phyloP scores from a whole-genome alignment of 768 basidiomycete species.

The Kondoa subrosea region DNA sequence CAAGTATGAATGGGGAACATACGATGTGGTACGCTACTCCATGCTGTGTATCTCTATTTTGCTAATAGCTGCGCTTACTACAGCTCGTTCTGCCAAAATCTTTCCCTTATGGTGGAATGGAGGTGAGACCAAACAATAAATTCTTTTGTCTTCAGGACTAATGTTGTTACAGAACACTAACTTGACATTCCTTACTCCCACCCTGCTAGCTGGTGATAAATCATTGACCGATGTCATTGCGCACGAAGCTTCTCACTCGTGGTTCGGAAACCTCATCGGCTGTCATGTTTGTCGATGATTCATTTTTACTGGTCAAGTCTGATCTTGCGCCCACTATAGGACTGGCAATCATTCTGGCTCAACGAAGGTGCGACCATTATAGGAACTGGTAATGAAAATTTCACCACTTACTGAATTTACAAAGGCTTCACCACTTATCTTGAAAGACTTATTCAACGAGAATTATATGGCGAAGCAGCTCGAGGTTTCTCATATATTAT shows the following conservation, averaged over 20 bases:
- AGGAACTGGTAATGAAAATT: background rate
- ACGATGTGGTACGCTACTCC: too few relatives aligned
- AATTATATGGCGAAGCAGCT: conserved; percentile 53
- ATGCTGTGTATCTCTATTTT: too few relatives aligned
- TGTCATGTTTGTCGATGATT: conserved; percentile 22
- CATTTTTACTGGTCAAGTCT: background rate
- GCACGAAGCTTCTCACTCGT: conserved; percentile 71
- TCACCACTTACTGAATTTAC: background rate
- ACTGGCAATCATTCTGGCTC: conserved; percentile 39
- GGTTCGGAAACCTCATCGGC: conserved; percentile 41
- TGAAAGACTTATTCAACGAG: conserved; percentile 58
- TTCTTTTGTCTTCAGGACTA: background rate
- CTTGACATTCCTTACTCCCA: conserved; percentile 35
- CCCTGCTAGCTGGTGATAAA: conserved; percentile 71
- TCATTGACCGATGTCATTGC: conserved; percentile 74
- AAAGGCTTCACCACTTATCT: conserved; percentile 79
- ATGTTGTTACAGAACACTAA: conserved; percentile 24
- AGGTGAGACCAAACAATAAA: background rate
- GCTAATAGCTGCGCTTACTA: too few relatives aligned
- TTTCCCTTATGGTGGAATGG: conserved; percentile 63
- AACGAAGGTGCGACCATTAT: conserved; percentile 33
- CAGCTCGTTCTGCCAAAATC: conserved; percentile 75
- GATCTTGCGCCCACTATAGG: background rate
- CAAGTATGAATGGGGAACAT: conserved; percentile 68
- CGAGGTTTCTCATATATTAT: conserved; percentile 67